A percentile compares a stretch with the other conserved stretches of the same genome.
phyloP scores from a whole-genome alignment of 768 basidiomycete genomes.

The Filobasidium floriforme region DNA sequence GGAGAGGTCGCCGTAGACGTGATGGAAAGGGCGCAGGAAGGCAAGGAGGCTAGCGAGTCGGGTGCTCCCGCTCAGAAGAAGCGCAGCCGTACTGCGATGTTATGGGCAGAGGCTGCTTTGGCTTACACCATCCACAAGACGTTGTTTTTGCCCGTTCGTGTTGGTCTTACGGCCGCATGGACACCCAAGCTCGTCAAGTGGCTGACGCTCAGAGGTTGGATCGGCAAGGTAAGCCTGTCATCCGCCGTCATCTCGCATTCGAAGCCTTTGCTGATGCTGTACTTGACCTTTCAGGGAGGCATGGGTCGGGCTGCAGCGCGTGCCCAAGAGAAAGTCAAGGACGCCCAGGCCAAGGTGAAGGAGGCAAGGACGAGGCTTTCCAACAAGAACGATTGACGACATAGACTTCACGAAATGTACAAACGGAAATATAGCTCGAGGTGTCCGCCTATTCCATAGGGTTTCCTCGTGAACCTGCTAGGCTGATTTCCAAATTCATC shows the following conservation, averaged over 20 bases:
- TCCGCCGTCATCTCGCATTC: background rate
- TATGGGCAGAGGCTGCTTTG: slow-evolving; percentile 85
- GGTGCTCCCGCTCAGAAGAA: slow-evolving; percentile 23
- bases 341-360: slow-evolving; percentile 19
- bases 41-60: slow-evolving; percentile 19
- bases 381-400: slow-evolving; percentile 8
- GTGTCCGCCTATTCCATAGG: no score
- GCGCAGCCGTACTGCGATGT: slow-evolving; percentile 38
- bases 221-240: slow-evolving; percentile 41
- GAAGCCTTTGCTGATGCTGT: background rate
- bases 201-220: slow-evolving; percentile 75
- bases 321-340: slow-evolving; percentile 21
- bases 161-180: slow-evolving; percentile 77
- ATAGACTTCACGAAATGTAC: background rate
- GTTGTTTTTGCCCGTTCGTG: slow-evolving; percentile 74
- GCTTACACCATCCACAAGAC: slow-evolving; percentile 97
- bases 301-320: slow-evolving; percentile 17
- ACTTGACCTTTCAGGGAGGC: slow-evolving; percentile 13
- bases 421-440: no score
- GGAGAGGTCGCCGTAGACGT: slow-evolving; percentile 24
- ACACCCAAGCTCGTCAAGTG: slow-evolving; percentile 81
- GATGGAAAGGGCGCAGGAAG: slow-evolving; percentile 15
- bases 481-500: no score
- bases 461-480: no score
- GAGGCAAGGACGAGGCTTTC: slow-evolving; percentile 15